These are phyloP conservation scores for Talaromyces marneffei DNA, from an alignment of 2,329 filamentous ascomycete species.

Conservation along the genomic window DNA sequence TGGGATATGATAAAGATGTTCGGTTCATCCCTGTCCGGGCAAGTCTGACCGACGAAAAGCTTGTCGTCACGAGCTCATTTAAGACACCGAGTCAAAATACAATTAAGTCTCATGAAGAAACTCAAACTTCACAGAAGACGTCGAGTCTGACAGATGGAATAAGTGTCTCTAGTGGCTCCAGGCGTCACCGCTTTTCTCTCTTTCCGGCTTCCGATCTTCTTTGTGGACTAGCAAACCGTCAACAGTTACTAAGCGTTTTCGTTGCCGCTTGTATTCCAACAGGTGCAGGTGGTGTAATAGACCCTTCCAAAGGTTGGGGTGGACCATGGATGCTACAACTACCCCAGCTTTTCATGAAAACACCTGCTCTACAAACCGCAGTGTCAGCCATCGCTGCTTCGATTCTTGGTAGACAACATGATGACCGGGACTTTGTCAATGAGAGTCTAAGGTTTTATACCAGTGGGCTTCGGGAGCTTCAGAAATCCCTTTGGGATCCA, in stretches of 20 bases:
- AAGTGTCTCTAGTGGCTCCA: background rate
- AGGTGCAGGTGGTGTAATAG: background rate
- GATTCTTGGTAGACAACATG: constrained; percentile 22
- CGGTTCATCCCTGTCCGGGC: constrained; percentile 25
- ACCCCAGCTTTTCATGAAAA: constrained; percentile 20
- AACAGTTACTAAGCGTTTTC: constrained; percentile 27
- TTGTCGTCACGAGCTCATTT: constrained; percentile 12
- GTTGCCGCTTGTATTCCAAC: constrained; percentile 20
- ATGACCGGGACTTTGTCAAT: constrained; percentile 16
- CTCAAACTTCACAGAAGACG: background rate
- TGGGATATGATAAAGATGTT: constrained; percentile 25
- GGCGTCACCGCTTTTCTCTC: background rate
- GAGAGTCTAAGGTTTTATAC: constrained; percentile 32
- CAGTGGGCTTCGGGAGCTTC: constrained; percentile 30
- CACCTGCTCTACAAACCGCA: constrained; percentile 25
- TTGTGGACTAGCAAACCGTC: constrained; percentile 16
- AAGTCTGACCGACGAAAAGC: constrained; percentile 15
- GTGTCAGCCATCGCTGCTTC: constrained; percentile 26
- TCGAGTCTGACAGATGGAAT: background rate
- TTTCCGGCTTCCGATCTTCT: background rate
- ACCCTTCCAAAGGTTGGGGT: background rate
- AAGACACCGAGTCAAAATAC: background rate
- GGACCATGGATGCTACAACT: constrained; percentile 27
- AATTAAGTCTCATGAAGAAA: background rate
- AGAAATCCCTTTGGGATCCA: constrained; percentile 29